These are phyloP conservation scores for Trichophyton rubrum DNA, from an alignment of 2,329 filamentous ascomycete species.

Conservation along the genomic window DNA sequence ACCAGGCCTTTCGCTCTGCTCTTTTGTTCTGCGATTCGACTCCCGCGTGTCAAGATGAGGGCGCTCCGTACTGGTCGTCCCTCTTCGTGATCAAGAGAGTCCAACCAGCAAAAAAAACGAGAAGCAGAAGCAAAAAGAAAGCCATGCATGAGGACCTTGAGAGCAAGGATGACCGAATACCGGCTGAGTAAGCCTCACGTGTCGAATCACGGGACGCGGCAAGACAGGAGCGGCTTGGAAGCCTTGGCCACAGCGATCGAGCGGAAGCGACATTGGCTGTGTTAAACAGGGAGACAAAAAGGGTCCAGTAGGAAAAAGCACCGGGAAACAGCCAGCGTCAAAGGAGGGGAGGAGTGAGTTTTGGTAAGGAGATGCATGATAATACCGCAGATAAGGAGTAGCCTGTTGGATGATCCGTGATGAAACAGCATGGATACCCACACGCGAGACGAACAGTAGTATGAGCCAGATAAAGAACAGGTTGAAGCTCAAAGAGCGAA, in stretches of 20 bases:
- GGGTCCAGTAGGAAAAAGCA: neutral
- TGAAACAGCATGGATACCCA: neutral
- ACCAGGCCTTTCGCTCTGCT: neutral
- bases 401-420: neutral
- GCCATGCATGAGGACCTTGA: conserved; percentile 1
- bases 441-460: neutral
- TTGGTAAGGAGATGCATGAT: neutral
- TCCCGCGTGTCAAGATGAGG: too few species aligned
- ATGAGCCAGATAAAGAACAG: neutral
- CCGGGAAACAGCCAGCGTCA: neutral
- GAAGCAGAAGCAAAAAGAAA: conserved; percentile 10
- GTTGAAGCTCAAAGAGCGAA: neutral
- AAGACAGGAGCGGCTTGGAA: neutral
- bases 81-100: conserved; percentile 9
- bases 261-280: neutral
- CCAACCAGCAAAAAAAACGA: conserved; percentile 12
- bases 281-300: neutral
- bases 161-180: neutral
- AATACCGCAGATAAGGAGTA: neutral
- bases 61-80: too few species aligned
- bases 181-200: neutral
- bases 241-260: neutral
- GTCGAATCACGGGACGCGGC: neutral
- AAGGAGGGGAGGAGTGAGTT: neutral
- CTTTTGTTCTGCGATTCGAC: neutral